Conservation (phyloP, 1,284 basidiomycete genomes). For the Boletus sp. region DNA sequence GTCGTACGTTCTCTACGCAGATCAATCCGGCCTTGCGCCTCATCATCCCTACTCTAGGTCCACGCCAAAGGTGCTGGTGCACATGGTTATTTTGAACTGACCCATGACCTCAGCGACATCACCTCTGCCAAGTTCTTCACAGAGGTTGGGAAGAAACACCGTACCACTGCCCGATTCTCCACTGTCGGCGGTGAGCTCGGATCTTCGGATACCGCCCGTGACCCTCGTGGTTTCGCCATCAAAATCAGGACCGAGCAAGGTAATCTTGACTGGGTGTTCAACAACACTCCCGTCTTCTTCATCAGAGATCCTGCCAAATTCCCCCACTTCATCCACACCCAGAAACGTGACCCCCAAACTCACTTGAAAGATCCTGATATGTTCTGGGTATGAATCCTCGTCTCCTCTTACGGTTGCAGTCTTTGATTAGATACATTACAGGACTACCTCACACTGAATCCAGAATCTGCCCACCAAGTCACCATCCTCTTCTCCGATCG, state of each 20-base stretch:
- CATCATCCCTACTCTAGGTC: constrained; percentile 42
- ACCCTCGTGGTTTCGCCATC: constrained; percentile 89
- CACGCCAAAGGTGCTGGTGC: constrained; percentile 88
- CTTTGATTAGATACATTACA: constrained; percentile 29
- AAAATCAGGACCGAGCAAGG: constrained; percentile 89
- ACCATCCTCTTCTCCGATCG: constrained; percentile 89
- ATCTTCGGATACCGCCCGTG: constrained; percentile 86
- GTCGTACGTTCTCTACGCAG: constrained; percentile 48
- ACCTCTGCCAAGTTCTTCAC: constrained; percentile 71
- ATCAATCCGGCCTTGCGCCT: neutral
- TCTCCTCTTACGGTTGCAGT: neutral
- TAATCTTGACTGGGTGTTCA: constrained; percentile 88
- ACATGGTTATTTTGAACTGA: constrained; percentile 88
- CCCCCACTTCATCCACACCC: constrained; percentile 94
- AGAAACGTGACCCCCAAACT: constrained; percentile 89
- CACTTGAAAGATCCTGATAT: constrained; percentile 79
- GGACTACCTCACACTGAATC: constrained; percentile 91
- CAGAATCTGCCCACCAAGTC: constrained; percentile 88
- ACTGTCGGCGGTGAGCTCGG: constrained; percentile 87
- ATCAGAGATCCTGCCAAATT: constrained; percentile 80
- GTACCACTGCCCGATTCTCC: constrained; percentile 79
- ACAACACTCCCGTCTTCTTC: constrained; percentile 91
- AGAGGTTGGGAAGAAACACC: constrained; percentile 66
- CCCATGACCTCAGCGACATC: constrained; percentile 78
- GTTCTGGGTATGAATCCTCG: constrained; percentile 61